Base-by-base conservation (phyloP, 2,329 filamentous ascomycete genomes). In the Phyllosticta ampelicida region DNA sequence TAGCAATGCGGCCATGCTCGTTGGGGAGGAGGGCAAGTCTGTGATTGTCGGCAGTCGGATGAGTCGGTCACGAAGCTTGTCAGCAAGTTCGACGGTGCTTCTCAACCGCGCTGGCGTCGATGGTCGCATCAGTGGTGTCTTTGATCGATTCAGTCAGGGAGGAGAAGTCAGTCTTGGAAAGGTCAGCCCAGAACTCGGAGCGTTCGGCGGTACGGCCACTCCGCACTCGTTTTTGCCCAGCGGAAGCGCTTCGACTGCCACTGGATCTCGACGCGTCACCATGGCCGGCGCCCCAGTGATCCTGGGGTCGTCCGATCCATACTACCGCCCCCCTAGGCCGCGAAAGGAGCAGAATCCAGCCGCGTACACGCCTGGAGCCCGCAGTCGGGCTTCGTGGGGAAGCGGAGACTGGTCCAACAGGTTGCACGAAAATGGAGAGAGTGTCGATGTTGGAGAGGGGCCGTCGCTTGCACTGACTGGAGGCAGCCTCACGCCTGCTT, bases 251-350 rank as follows among this genome's bases (percentile, higher is more conserved):
- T 74, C 71, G 51, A 68, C 65, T 62, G 71, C 72, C 20, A 71
- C 73, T 58, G 76, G 70, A 68, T 76, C 69, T 18, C 64, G 71
- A 36, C 65, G 70, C 48, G 66, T 70, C n/a, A 71, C 71, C 2
- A 65, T 73, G 62, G 68, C 63, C 6, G 60, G 60, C 4, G 56
- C 62, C 69, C 79, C 11, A 75, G 54, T 65, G 65, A 51, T 63
- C 60, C 55, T 74, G 56, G 72, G 73, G 8, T 65, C 65, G 9
- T 64, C 82, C 1, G 90, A 95, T 69, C 89, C 89, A 0, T 97
- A 94, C 68, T 97, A 96, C 69, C 86, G 92, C 53, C 89, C 90
- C 18, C 92, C 91, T 16, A 80, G 91, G 63, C 79, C 84, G 58
- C 81, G 86, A 50, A 81, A 83, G 55, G 63, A 66, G 53, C 81